Evolutionary conservation across 2,329 filamentous ascomycete species (phyloP), one percentile per base, ranked within the genome.

Genomic region (Botrytis aclada): DNA sequence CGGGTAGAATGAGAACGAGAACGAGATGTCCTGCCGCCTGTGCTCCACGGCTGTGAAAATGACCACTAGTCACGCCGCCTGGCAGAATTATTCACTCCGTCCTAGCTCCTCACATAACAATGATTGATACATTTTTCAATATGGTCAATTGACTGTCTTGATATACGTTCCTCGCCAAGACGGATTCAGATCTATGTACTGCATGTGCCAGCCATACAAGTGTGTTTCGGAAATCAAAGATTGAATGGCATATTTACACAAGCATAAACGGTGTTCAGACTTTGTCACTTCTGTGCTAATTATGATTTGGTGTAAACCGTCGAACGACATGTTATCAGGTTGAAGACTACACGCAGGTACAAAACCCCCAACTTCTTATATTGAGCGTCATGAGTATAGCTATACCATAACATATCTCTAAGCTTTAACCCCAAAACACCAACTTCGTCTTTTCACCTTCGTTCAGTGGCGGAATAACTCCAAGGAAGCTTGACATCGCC

Each of bases 401-500:
- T 14, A 37, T 67, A 34, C 34, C 10, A 34, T 29, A 34, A 29
- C 22, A 63, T 5, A 7, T n/a, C 12, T 5, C 60, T 16, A 54
- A 12, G 3, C 64, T 14, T 16, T 37, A 67, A 39, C 32, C 34
- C 69, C 69, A 70, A 62, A 70, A 62, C 25, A 70, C 56, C 69
- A 70, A 47, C 54, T 62, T 61, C 25, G 69, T 61, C 54, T 62
- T 61, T 29, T 62, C 56, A 2, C 69, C 69, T 37, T 61, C 56
- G 18, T 45, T 62, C 29, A 45, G 29, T 22, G 69, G 54, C 10
- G 69, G 69, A 10, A 70, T 51, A 32, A 70, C 54, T 22, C 69
- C 69, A 37, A 70, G 29, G 5, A 70, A 70, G 54, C 69, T 70
- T 37, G 69, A 60, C 69, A 70, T 62, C 7, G n/a, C 54, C 18